A percentile compares a stretch with the other conserved stretches of the same genome.
Evolutionary conservation across 805 yeast species (phyloP).

Genomic region (Citeromyces nyonsensis): DNA sequence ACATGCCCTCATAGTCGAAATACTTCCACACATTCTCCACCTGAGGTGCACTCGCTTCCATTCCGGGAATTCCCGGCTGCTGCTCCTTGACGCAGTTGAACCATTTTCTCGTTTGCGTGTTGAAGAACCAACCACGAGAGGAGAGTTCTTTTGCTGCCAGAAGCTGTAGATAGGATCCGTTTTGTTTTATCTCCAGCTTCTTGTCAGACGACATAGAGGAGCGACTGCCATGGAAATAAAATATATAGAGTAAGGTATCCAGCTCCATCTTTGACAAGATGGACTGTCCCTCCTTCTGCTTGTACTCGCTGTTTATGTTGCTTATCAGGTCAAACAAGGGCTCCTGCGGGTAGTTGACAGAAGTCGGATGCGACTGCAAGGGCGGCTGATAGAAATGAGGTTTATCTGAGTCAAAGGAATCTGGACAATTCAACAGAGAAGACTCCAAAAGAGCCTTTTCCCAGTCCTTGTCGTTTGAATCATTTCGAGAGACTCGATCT

Average conservation of each 20-base stretch:
- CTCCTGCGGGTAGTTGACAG: constrained; percentile 80
- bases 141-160: constrained; percentile 70
- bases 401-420: constrained; percentile 77
- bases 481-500: constrained; percentile 12
- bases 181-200: neutral
- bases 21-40: constrained; percentile 33
- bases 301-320: too few species aligned
- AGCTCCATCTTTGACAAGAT: constrained; percentile 60
- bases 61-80: constrained; percentile 6
- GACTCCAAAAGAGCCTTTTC: constrained; percentile 31
- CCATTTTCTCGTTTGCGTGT: constrained; percentile 66
- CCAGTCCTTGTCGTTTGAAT: too few species aligned
- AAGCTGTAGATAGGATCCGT: constrained; percentile 52
- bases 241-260: constrained; percentile 84
- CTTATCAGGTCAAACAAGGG: constrained; percentile 47
- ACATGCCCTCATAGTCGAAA: constrained; percentile 14
- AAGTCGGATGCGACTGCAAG: constrained; percentile 75
- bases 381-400: constrained; percentile 58
- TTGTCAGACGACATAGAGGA: constrained; percentile 1
- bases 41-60: constrained; percentile 13
- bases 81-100: constrained; percentile 40
- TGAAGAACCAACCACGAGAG: constrained; percentile 71
- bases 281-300: constrained; percentile 27
- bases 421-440: constrained; percentile 82
- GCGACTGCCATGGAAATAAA: constrained; percentile 50